These are phyloP conservation scores for Citropsis articulata DNA, from an alignment of 345 rosid genomes.

Conservation along the genomic window DNA sequence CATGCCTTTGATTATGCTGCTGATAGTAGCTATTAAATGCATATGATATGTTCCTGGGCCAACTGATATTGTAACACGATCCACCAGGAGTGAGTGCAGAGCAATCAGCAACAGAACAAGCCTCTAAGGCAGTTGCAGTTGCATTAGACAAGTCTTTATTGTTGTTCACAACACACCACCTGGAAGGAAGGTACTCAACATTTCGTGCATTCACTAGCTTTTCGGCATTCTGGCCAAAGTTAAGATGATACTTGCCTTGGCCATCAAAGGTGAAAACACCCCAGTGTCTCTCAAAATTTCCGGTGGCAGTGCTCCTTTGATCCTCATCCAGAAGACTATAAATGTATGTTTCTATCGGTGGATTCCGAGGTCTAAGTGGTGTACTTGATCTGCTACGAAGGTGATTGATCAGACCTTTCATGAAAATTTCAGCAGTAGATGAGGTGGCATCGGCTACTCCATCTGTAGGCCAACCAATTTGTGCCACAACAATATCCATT, in stretches of 20 bases:
- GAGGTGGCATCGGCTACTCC: slow-evolving; percentile 75
- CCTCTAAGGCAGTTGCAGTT: slow-evolving; percentile 52
- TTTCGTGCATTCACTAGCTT: slow-evolving; percentile 57
- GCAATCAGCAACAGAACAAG: slow-evolving; percentile 72
- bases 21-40: slow-evolving; percentile 90
- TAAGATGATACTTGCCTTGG: slow-evolving; percentile 72
- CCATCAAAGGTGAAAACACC: slow-evolving; percentile 93
- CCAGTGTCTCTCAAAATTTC: slow-evolving; percentile 89
- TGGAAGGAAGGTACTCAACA: slow-evolving; percentile 68
- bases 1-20: slow-evolving; percentile 69
- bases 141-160: slow-evolving; percentile 72
- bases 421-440: slow-evolving; percentile 49
- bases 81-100: slow-evolving; percentile 69
- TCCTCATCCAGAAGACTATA: slow-evolving; percentile 82
- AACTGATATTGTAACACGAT: slow-evolving; percentile 64
- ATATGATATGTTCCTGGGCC: slow-evolving; percentile 81
- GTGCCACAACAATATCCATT: slow-evolving; percentile 57
- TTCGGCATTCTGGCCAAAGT: slow-evolving; percentile 56
- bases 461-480: slow-evolving; percentile 97
- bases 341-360: slow-evolving; percentile 61
- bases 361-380: slow-evolving; percentile 47
- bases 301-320: slow-evolving; percentile 46
- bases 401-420: slow-evolving; percentile 62
- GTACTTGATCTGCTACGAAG: slow-evolving; percentile 63
- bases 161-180: slow-evolving; percentile 86